A percentile compares a stretch with the other conserved stretches of the same genome.
These are phyloP conservation scores for Clathrus columnatus DNA, from an alignment of 768 basidiomycete genomes.

Conservation along the genomic window DNA sequence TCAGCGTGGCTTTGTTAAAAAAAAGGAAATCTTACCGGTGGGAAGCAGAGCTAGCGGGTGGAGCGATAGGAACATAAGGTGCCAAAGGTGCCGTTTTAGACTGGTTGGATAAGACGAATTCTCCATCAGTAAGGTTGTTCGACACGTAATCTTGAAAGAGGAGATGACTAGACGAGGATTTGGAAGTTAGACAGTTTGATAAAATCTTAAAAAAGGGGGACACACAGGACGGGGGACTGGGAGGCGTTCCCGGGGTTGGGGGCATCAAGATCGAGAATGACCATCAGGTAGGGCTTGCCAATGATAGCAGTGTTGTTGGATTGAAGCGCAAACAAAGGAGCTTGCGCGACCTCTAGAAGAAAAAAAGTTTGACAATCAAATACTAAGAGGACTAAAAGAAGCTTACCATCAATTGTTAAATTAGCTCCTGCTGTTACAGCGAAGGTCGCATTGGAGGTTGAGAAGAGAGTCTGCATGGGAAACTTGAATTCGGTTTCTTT, in stretches of 20 bases:
- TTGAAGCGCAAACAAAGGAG: neutral
- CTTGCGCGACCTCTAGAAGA: neutral
- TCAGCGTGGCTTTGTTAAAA: neutral
- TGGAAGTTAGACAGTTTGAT: neutral
- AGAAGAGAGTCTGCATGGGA: neutral
- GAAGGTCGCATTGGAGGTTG: neutral
- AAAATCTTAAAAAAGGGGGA: neutral
- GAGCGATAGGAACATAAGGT: neutral
- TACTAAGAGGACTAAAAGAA: neutral
- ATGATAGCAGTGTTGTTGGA: neutral
- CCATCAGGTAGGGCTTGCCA: conserved; percentile 1
- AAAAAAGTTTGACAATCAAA: no score
- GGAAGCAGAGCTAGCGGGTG: conserved; percentile 3
- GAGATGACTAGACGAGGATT: conserved; percentile 1
- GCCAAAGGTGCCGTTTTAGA: neutral
- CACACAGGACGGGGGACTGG: neutral
- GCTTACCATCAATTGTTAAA: neutral
- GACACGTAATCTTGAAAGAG: conserved; percentile 2
- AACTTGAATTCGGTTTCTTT: neutral
- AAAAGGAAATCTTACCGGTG: conserved; percentile 1
- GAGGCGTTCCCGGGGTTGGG: conserved; percentile 1
- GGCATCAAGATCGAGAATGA: conserved; percentile 7
- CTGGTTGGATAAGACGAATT: conserved; percentile 1
- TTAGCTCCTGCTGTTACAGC: neutral
- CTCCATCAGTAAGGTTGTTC: neutral